Percentiles rank a stretch among this genome's conserved stretches.
phyloP scores from a whole-genome alignment of 2,329 filamentous ascomycete species.

The Fusarium sp. region DNA sequence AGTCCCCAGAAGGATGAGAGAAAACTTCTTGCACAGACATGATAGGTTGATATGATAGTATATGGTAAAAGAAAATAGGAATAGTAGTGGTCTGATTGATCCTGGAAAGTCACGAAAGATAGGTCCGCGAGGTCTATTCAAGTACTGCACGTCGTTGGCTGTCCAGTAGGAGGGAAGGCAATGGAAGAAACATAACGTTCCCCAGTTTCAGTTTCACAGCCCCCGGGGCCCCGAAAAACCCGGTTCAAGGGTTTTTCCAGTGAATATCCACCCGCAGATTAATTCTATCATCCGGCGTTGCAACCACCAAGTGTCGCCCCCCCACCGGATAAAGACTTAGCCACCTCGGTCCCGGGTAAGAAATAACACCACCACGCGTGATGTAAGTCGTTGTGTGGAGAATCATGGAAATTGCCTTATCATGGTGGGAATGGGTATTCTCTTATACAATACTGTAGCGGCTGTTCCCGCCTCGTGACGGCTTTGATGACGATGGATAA shows the following conservation, averaged over 20 bases:
- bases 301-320: conserved; percentile 7
- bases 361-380: conserved; percentile 3
- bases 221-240: neutral
- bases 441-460: neutral
- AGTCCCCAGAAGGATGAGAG: conserved; percentile 37
- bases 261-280: conserved; percentile 5
- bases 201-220: neutral
- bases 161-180: conserved; percentile 19
- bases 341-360: conserved; percentile 23
- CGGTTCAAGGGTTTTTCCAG: conserved; percentile 34
- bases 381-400: conserved; percentile 3
- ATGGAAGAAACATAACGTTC: conserved; percentile 10
- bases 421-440: neutral
- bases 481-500: neutral
- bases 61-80: neutral
- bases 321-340: conserved; percentile 33
- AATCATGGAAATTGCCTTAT: conserved; percentile 6
- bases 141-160: conserved; percentile 17
- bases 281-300: conserved; percentile 10
- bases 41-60: neutral
- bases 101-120: neutral
- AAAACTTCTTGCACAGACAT: conserved; percentile 36
- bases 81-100: conserved; percentile 1
- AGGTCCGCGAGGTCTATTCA: conserved; percentile 4
- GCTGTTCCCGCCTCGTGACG: conserved; percentile 21